Conservation (phyloP, 2,329 filamentous ascomycete genomes). For the Canariomyces notabilis region DNA sequence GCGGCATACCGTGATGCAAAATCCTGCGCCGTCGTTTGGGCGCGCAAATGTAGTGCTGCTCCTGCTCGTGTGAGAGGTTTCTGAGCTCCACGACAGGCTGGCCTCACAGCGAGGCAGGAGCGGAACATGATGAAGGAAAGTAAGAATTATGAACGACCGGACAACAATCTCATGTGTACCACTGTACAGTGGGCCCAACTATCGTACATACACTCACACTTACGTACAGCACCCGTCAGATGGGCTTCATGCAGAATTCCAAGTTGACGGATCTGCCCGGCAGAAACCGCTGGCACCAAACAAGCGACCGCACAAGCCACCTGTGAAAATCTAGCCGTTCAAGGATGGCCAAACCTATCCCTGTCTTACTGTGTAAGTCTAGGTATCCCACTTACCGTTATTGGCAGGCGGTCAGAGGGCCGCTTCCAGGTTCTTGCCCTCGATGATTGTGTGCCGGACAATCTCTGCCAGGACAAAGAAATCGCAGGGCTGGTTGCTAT, state of each 20-base stretch:
- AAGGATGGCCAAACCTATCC: background rate
- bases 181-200: slow-evolving; percentile 20
- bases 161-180: slow-evolving; percentile 5
- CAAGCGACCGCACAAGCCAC: background rate
- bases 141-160: slow-evolving; percentile 10
- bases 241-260: slow-evolving; percentile 6
- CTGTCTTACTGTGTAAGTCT: too few relatives aligned
- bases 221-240: slow-evolving; percentile 15
- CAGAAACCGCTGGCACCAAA: background rate
- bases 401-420: slow-evolving; percentile 18
- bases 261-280: slow-evolving; percentile 1
- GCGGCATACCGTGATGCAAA: slow-evolving; percentile 21
- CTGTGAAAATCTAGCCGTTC: background rate
- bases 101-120: slow-evolving; percentile 16
- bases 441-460: background rate
- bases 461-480: background rate
- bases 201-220: slow-evolving; percentile 21
- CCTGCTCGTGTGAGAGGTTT: slow-evolving; percentile 13
- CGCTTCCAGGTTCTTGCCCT: too few relatives aligned
- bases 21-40: slow-evolving; percentile 14
- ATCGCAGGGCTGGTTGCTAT: background rate
- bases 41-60: slow-evolving; percentile 5
- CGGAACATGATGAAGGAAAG: slow-evolving; percentile 22
- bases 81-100: slow-evolving; percentile 20
- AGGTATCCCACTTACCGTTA: slow-evolving; percentile 8